A percentile compares a stretch with the other conserved stretches of the same genome.
phyloP scores from a whole-genome alignment of 495 filamentous ascomycete genomes.

The Mycothermus thermophilus region DNA sequence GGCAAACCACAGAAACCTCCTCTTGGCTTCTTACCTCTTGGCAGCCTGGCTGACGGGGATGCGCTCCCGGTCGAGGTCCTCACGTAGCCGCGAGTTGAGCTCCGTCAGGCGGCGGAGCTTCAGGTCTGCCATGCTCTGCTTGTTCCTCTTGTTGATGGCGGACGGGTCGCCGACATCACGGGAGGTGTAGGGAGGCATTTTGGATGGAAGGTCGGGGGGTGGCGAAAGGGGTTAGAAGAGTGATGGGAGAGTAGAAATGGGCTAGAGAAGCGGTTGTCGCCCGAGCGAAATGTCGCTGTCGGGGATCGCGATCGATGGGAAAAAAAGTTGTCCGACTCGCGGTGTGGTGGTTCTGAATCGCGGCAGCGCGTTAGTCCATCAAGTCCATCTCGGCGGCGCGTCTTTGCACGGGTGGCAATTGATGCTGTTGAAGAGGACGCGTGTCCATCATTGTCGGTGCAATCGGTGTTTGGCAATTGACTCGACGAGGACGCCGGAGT shows the following conservation, averaged over 20 bases:
- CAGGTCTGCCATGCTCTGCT: slow-evolving; percentile 96
- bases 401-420: no score
- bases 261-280: no score
- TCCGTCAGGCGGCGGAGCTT: slow-evolving; percentile 93
- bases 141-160: slow-evolving; percentile 86
- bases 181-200: slow-evolving; percentile 42
- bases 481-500: no score
- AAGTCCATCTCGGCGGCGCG: no score
- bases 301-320: no score
- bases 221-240: slow-evolving; percentile 2
- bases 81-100: slow-evolving; percentile 82
- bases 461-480: no score
- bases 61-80: slow-evolving; percentile 86
- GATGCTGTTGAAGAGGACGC: no score
- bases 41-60: slow-evolving; percentile 92
- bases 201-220: slow-evolving; percentile 7
- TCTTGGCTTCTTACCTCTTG: slow-evolving; percentile 51
- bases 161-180: slow-evolving; percentile 46
- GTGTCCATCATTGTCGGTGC: no score
- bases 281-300: no score
- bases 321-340: no score
- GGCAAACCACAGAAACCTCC: neutral
- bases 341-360: no score
- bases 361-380: no score
- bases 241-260: neutral